These are phyloP conservation scores for Cercospora sojina DNA, from an alignment of 2,329 filamentous ascomycete genomes.

Conservation along the genomic window DNA sequence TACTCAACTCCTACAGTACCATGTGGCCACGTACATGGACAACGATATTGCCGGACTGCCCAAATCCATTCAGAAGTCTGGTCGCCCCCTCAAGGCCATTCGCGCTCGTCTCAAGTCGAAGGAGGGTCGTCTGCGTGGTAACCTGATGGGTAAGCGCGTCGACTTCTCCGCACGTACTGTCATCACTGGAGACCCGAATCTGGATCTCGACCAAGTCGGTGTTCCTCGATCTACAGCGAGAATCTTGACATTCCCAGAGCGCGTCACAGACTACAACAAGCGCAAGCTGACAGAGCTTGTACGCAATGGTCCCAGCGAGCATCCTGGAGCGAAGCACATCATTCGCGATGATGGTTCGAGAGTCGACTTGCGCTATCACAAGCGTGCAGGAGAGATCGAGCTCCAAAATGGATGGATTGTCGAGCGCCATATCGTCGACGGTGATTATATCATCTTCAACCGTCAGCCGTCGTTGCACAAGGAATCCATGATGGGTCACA, in stretches of 20 bases:
- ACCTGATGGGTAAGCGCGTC: constrained; percentile 99
- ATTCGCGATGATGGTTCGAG: constrained; percentile 90
- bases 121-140: constrained; percentile 94
- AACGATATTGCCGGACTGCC: constrained; percentile 97
- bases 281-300: constrained; percentile 85
- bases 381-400: constrained; percentile 78
- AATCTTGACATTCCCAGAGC: constrained; percentile 93
- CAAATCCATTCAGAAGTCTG: constrained; percentile 93
- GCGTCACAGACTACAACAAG: constrained; percentile 97
- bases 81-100: constrained; percentile 93
- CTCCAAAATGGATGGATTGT: constrained; percentile 98
- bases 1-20: constrained; percentile 88
- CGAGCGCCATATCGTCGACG: constrained; percentile 91
- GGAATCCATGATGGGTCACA: constrained; percentile 99
- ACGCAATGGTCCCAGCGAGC: constrained; percentile 88
- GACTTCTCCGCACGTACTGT: constrained; percentile 99
- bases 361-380: constrained; percentile 92
- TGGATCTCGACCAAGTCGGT: constrained; percentile 95
- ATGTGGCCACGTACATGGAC: constrained; percentile 99
- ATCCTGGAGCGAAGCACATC: constrained; percentile 95
- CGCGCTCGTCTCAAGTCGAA: constrained; percentile 98
- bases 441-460: constrained; percentile 99
- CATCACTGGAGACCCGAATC: constrained; percentile 96
- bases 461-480: constrained; percentile 99
- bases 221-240: constrained; percentile 91